Conservation (phyloP, 78 protist genomes). For the Thecamonas trahens region DNA sequence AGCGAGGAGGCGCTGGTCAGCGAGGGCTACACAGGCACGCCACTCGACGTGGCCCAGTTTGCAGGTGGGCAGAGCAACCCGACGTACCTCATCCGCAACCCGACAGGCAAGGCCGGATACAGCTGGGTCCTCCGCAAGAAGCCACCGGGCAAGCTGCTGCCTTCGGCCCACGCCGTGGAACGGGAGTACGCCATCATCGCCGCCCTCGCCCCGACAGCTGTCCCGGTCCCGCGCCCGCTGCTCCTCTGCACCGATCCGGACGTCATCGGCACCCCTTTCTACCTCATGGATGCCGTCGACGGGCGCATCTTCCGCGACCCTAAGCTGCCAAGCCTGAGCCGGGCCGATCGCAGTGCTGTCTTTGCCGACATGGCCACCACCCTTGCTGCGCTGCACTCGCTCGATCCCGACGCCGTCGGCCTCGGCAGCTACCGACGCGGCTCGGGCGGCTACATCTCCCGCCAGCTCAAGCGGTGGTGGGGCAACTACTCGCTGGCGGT, state of each 20-base stretch:
- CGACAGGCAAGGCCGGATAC: too few relatives aligned
- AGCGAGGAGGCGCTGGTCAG: too few relatives aligned
- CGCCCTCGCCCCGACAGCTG: background rate
- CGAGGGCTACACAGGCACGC: too few relatives aligned
- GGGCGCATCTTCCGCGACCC: slow-evolving; percentile 40
- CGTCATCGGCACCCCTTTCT: slow-evolving; percentile 60
- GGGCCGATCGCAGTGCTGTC: background rate
- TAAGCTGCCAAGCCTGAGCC: background rate
- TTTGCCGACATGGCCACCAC: background rate
- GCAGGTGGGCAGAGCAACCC: slow-evolving; percentile 57
- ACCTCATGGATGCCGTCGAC: slow-evolving; percentile 23
- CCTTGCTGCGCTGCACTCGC: slow-evolving; percentile 2
- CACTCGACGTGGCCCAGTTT: slow-evolving; percentile 3
- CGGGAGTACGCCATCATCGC: slow-evolving; percentile 23
- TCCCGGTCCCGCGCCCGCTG: slow-evolving; percentile 44
- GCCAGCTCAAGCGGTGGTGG: slow-evolving; percentile 10
- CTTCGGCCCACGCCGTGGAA: slow-evolving; percentile 50
- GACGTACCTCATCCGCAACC: slow-evolving; percentile 31
- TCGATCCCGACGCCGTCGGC: slow-evolving; percentile 3
- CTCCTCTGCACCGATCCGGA: slow-evolving; percentile 20
- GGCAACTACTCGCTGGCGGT: background rate
- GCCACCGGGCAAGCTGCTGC: slow-evolving; percentile 54
- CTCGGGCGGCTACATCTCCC: background rate
- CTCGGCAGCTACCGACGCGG: slow-evolving; percentile 8
- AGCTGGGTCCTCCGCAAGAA: slow-evolving; percentile 38